Evolutionary conservation across 306 rosid genomes (phyloP).

Genomic region (Luffa aegyptiaca): DNA sequence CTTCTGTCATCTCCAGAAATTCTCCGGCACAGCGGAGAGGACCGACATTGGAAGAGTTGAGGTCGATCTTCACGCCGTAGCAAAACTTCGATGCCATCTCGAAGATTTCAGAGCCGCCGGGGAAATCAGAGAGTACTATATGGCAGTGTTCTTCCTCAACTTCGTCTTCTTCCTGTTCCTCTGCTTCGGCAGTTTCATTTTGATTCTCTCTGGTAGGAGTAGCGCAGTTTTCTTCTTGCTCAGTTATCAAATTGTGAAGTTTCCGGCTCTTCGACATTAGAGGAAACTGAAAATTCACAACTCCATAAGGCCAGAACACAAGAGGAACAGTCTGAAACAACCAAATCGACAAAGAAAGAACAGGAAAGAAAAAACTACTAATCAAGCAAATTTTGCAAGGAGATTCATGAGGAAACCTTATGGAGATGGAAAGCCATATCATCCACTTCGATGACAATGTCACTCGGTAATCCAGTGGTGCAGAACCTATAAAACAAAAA

Average conservation of each 20-base stretch:
- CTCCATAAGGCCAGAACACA: not conserved
- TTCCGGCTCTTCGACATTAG: constrained; percentile 76
- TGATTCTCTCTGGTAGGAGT: constrained; percentile 15
- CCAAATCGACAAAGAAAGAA: constrained; percentile 8
- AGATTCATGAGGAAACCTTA: constrained; percentile 49
- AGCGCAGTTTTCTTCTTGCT: constrained; percentile 48
- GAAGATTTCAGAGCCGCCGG: constrained; percentile 78
- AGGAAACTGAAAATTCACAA: constrained; percentile 60
- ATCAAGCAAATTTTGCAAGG: not conserved
- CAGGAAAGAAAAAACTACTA: not conserved
- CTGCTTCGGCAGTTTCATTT: not conserved
- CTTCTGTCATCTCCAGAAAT: constrained; percentile 85
- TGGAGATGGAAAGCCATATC: constrained; percentile 94
- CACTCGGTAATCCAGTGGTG: constrained; percentile 92
- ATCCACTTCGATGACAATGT: constrained; percentile 76
- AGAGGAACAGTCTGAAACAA: constrained; percentile 6
- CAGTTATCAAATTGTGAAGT: constrained; percentile 54
- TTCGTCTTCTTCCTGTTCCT: constrained; percentile 39
- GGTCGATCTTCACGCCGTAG: constrained; percentile 82
- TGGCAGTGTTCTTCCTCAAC: constrained; percentile 68
- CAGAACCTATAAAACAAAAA: constrained; percentile 55
- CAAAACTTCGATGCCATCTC: constrained; percentile 91
- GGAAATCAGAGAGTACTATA: constrained; percentile 48
- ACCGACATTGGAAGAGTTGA: constrained; percentile 63
- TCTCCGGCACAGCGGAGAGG: constrained; percentile 95